These are phyloP conservation scores for Pyrenula aspistea DNA, from an alignment of 495 filamentous ascomycete species.

Conservation along the genomic window DNA sequence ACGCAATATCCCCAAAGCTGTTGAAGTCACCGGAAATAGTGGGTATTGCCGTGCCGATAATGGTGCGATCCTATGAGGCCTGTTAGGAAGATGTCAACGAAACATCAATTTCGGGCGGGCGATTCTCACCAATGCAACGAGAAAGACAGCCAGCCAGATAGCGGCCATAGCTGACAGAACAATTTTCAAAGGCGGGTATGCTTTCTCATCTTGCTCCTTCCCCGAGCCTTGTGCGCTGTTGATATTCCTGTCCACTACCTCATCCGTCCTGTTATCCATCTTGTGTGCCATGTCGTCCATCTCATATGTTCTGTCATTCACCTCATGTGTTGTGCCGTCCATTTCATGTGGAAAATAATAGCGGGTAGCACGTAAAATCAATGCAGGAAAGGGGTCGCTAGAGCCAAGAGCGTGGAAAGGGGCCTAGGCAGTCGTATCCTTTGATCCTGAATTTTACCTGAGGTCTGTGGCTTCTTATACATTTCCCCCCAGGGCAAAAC, in stretches of 20 bases:
- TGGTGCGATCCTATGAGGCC: conserved; percentile 8
- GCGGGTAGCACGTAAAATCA: background rate
- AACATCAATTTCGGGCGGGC: background rate
- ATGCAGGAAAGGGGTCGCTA: background rate
- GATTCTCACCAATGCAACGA: conserved; percentile 18
- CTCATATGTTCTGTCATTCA: too few species aligned
- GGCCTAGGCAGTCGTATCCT: background rate
- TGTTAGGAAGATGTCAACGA: background rate
- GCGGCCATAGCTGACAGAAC: background rate
- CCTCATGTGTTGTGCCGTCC: background rate
- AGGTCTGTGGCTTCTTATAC: background rate
- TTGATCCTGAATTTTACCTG: background rate
- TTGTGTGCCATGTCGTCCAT: too few species aligned
- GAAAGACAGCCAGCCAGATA: conserved; percentile 12
- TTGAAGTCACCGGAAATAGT: conserved; percentile 40
- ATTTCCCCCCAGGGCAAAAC: background rate
- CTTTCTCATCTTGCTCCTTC: background rate
- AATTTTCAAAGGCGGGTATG: background rate
- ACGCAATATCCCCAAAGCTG: conserved; percentile 39
- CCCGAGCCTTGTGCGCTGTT: background rate
- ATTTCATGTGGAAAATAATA: background rate
- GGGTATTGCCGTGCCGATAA: conserved; percentile 26
- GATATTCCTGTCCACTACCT: too few species aligned
- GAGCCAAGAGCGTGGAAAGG: too few species aligned
- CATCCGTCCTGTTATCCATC: background rate